Evolutionary conservation across 352 stramenopile genomes (phyloP).

Genomic region (Pythium grandisporangium): DNA sequence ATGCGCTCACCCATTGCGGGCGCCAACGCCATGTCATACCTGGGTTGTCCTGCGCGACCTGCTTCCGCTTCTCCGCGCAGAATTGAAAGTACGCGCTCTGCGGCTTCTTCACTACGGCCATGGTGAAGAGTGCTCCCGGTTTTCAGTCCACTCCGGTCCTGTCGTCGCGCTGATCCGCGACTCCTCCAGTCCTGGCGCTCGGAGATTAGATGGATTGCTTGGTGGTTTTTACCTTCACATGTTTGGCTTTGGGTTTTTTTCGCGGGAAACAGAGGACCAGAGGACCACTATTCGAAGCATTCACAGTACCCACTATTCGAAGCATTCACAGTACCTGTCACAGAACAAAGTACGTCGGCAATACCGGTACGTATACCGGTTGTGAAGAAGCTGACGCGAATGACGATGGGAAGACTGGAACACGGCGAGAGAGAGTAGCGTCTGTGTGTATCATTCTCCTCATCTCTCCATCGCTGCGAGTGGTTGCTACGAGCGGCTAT

Average conservation of each 20-base stretch:
- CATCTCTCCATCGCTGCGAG: too few relatives aligned
- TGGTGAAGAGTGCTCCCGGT: constrained; percentile 7
- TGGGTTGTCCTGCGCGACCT: constrained; percentile 53
- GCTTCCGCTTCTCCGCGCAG: constrained; percentile 64
- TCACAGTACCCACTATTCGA: constrained; percentile 5
- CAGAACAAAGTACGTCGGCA: too few relatives aligned
- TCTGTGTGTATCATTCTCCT: too few relatives aligned
- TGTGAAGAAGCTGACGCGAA: too few relatives aligned
- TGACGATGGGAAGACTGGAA: too few relatives aligned
- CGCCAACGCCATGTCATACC: constrained; percentile 10
- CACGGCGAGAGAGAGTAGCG: too few relatives aligned
- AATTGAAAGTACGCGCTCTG: constrained; percentile 84
- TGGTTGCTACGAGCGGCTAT: not conserved
- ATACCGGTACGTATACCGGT: too few relatives aligned
- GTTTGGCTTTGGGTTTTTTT: constrained; percentile 2
- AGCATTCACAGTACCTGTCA: not conserved
- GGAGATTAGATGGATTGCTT: too few relatives aligned
- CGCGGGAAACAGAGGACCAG: constrained; percentile 2
- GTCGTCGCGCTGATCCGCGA: too few relatives aligned
- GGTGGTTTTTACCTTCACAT: too few relatives aligned
- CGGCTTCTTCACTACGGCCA: constrained; percentile 72
- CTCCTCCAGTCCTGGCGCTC: too few relatives aligned
- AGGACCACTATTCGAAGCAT: constrained; percentile 4
- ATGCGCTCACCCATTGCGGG: not conserved
- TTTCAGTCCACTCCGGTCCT: too few relatives aligned